Evolutionary conservation across 1,284 basidiomycete species (phyloP), one percentile per base, ranked within the genome.

Genomic region (Meripilus lineatus): DNA sequence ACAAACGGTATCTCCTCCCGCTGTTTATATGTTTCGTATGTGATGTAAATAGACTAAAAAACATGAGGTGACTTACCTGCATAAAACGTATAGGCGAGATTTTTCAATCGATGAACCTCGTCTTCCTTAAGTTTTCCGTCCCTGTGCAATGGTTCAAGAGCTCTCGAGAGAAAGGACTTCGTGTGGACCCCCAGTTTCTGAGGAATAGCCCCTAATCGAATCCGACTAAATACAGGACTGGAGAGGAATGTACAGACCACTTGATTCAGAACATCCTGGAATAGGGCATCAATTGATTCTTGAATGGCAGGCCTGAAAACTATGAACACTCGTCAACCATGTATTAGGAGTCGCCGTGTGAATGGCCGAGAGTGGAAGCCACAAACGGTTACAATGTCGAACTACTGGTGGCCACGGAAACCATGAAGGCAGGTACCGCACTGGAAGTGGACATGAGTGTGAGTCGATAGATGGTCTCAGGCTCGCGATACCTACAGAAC

Each of bases 341-440:
- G 8, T 10, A 30, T 30, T 30, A n/a, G n/a, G 28, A 10, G n/a
- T 30, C 8, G 10, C n/a, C 10, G 28, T n/a, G 10, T 30, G 8
- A 10, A 44, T 21, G 32, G 11, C 18, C 22, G 15, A n/a, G 23
- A 22, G 14, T 24, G 25, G 5, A 1, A 3, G 4, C 17, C 7
- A 40, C 38, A 8, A 32, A 48, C 46, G 37, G 44, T 23, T 23
- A 11, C 43, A 50, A 28, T 48, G 53, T 13, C 48, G 48, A 32
- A 52, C 49, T 46, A 57, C 56, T 53, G 51, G 53, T 18, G 55
- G 53, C 17, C 58, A 55, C 10, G 58, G 58, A 37, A 58, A 50
- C 58, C 58, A 59, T 33, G 44, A 40, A 2, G 58, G 58, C 4
- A 58, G 36, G 30, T 57, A 44, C 40, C 51, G 50, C 14, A 59